Evolutionary conservation across 768 basidiomycete species (phyloP).

Genomic region (Cytidiella melzeri): DNA sequence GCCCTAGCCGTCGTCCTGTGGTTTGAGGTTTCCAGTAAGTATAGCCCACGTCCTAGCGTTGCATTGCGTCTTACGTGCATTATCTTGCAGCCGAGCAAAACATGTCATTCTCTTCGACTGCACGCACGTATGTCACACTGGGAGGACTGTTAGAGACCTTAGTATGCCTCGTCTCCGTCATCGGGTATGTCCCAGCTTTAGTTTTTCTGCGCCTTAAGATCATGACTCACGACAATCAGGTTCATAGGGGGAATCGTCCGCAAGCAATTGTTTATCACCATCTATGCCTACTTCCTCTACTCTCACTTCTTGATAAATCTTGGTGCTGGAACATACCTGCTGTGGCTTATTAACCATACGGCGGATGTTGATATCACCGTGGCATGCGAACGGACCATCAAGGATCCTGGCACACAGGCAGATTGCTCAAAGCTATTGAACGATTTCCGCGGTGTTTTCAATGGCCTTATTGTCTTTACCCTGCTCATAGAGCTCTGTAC

Average conservation of each 20-base stretch:
- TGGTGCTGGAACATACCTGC: constrained; percentile 44
- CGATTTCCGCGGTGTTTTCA: constrained; percentile 40
- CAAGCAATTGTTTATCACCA: constrained; percentile 53
- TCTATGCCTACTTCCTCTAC: constrained; percentile 52
- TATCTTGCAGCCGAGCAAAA: constrained; percentile 1
- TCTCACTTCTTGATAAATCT: constrained; percentile 52
- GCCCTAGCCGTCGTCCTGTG: constrained; percentile 48
- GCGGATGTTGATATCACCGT: constrained; percentile 35
- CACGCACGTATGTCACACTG: constrained; percentile 38
- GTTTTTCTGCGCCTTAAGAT: neutral
- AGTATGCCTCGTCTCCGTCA: constrained; percentile 44
- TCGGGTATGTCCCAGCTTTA: constrained; percentile 41
- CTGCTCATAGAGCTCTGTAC: constrained; percentile 52
- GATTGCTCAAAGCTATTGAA: constrained; percentile 41
- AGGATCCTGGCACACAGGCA: constrained; percentile 32
- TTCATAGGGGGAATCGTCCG: constrained; percentile 58
- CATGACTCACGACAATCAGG: constrained; percentile 25
- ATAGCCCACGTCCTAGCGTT: too few relatives aligned
- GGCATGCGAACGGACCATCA: constrained; percentile 41
- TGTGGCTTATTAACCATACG: constrained; percentile 42
- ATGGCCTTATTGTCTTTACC: constrained; percentile 37
- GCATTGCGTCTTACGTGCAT: too few relatives aligned
- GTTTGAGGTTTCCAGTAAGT: constrained; percentile 58
- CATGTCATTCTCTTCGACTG: constrained; percentile 29
- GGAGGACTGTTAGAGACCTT: constrained; percentile 49